phyloP scores from a whole-genome alignment of 169 alveolate species.

The Eimeria falciformis region DNA sequence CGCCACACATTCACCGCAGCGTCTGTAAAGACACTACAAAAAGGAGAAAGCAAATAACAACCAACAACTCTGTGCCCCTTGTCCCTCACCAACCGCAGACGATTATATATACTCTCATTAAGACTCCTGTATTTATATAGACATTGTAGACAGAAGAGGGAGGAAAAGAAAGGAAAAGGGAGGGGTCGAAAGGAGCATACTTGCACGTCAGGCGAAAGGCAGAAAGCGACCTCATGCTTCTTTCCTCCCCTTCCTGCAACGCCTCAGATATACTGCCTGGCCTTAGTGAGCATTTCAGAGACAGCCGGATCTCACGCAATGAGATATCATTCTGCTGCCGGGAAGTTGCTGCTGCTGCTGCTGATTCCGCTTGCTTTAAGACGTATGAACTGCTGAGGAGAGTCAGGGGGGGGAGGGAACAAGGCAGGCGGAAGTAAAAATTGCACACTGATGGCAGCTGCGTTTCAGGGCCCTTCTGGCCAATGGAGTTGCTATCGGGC shows the following conservation, averaged over 20 bases:
- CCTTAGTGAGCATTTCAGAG: background rate
- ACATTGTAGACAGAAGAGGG: background rate
- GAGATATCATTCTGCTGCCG: background rate
- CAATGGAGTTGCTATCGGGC: background rate
- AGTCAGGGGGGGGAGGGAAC: background rate
- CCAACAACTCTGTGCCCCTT: no score
- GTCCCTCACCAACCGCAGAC: no score
- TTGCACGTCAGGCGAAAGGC: background rate
- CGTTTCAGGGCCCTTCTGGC: background rate
- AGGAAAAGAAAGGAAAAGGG: background rate
- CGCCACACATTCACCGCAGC: background rate
- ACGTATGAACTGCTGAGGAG: background rate
- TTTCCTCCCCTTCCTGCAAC: background rate
- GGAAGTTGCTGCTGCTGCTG: conserved; percentile 27
- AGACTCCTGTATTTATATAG: no score
- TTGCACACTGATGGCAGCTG: background rate
- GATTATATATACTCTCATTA: no score
- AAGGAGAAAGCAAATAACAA: no score
- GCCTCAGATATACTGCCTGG: background rate
- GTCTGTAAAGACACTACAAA: conserved; percentile 7
- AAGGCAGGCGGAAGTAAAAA: background rate
- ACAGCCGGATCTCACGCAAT: background rate
- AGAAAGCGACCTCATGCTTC: background rate
- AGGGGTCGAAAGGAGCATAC: background rate
- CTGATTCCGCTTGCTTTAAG: background rate